Conservation (phyloP, 2,329 filamentous ascomycete genomes). For the Coleophoma cylindrospora region DNA sequence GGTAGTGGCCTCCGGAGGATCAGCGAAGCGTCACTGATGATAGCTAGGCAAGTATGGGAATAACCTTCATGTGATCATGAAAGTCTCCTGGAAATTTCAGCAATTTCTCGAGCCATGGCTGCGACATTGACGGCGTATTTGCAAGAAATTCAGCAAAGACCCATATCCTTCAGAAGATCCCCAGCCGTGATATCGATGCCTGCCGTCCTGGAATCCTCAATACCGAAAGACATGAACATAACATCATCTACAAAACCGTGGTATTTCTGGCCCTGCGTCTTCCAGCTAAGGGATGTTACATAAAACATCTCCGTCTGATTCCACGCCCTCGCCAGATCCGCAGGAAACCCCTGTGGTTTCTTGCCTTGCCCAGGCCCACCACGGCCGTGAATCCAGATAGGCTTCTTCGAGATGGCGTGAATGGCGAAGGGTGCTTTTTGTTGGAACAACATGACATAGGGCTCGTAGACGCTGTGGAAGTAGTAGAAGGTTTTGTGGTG, state of each 20-base stretch:
- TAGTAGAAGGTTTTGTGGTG: constrained; percentile 47
- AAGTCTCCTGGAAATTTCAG: no score
- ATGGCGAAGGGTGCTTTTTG: constrained; percentile 43
- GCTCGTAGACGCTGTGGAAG: constrained; percentile 49
- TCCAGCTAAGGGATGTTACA: constrained; percentile 53
- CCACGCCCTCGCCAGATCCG: constrained; percentile 2
- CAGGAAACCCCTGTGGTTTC: constrained; percentile 3
- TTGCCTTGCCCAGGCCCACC: constrained; percentile 23
- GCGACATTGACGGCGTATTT: no score
- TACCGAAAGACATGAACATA: constrained; percentile 48
- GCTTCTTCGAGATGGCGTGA: constrained; percentile 41
- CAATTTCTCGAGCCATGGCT: no score
- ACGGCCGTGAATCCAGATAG: constrained; percentile 52
- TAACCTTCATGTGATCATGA: no score
- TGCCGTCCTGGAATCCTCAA: constrained; percentile 44
- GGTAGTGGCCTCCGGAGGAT: no score
- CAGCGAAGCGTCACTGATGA: no score
- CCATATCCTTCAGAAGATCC: constrained; percentile 40
- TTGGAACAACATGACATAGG: constrained; percentile 47
- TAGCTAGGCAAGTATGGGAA: no score
- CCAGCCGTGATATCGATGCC: constrained; percentile 46
- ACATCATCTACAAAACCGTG: constrained; percentile 53
- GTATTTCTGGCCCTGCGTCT: constrained; percentile 37
- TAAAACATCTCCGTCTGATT: constrained; percentile 50
- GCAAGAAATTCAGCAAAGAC: constrained; percentile 22